Percentiles rank a stretch among this genome's conserved stretches.
phyloP scores from a whole-genome alignment of 768 basidiomycete genomes.

The Macrolepiota fuliginosa region DNA sequence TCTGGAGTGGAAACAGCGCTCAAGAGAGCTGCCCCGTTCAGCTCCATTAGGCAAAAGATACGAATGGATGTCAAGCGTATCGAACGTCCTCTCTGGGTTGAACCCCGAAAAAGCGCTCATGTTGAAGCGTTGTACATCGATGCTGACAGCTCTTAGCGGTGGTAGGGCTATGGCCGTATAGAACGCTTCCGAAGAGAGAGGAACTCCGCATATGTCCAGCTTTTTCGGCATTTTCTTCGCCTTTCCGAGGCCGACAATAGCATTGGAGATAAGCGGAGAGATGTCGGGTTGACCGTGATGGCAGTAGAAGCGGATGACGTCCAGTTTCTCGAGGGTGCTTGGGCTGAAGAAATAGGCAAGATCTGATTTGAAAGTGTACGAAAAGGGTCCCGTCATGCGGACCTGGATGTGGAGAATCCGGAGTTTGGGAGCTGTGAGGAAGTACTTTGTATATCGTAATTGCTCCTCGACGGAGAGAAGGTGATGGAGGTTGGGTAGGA shows the following conservation, averaged over 20 bases:
- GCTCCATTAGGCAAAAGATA: constrained; percentile 1
- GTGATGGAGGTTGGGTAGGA: not conserved
- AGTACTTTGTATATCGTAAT: not conserved
- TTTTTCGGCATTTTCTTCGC: not conserved
- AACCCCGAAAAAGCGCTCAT: not conserved
- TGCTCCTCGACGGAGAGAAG: not conserved
- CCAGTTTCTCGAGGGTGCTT: not conserved
- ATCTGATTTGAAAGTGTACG: not conserved
- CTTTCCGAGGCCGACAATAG: not conserved
- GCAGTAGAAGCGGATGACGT: not conserved
- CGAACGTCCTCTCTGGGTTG: not conserved
- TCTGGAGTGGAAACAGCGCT: not conserved
- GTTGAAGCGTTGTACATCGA: not conserved
- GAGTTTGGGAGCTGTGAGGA: not conserved
- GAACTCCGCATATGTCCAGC: not conserved
- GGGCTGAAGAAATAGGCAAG: not conserved
- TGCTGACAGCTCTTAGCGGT: not conserved
- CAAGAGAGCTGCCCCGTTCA: not conserved
- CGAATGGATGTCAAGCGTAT: not conserved
- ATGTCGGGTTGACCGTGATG: constrained; percentile 1
- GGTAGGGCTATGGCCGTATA: not conserved
- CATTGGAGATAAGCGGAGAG: not conserved
- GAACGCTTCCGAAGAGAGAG: not conserved
- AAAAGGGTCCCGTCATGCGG: not conserved
- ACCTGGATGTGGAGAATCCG: not conserved